These are phyloP conservation scores for Pueraria montana DNA, from an alignment of 306 rosid species.

Conservation along the genomic window DNA sequence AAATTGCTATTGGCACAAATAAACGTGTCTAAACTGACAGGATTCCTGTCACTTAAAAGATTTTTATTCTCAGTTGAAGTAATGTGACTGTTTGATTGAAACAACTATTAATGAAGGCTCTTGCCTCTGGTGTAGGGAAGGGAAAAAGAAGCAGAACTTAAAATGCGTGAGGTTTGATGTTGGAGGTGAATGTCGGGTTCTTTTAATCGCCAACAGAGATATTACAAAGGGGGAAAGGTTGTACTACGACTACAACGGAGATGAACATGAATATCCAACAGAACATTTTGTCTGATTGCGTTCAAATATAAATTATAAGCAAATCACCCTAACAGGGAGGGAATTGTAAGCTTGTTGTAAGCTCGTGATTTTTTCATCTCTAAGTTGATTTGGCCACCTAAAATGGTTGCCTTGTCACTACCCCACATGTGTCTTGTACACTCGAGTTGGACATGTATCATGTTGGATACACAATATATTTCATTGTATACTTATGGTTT, in stretches of 20 bases:
- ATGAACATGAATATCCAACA: slow-evolving; percentile 93
- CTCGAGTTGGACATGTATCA: background rate
- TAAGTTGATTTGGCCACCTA: background rate
- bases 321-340: background rate
- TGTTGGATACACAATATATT: background rate
- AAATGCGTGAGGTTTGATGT: slow-evolving; percentile 86
- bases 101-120: slow-evolving; percentile 13
- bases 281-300: slow-evolving; percentile 75
- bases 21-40: background rate
- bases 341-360: background rate
- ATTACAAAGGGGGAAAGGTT: slow-evolving; percentile 91
- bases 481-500: background rate
- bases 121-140: slow-evolving; percentile 72
- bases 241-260: slow-evolving; percentile 94
- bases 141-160: slow-evolving; percentile 90
- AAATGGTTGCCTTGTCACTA: background rate
- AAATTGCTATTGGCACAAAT: background rate
- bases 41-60: background rate
- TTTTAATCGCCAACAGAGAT: slow-evolving; percentile 86
- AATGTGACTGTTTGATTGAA: background rate
- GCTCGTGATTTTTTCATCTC: background rate
- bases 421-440: background rate
- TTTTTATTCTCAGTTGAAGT: background rate
- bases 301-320: background rate
- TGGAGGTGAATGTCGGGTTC: slow-evolving; percentile 81